A percentile compares a stretch with the other conserved stretches of the same genome.
Conservation (phyloP, 805 yeast genomes). For the Lipomyces kockii region DNA sequence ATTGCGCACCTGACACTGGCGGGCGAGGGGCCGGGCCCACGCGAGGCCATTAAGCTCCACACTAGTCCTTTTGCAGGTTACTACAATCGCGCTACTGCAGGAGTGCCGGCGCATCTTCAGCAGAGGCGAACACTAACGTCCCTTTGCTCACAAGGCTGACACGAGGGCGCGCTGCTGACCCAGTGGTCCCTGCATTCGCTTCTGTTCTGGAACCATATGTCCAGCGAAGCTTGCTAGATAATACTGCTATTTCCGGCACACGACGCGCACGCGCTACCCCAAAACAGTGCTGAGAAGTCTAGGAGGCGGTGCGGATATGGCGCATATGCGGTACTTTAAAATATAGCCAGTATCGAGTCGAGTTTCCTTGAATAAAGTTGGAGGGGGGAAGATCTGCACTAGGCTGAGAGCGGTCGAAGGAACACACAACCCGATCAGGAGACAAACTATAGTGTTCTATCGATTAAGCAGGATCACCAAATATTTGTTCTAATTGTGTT, state of each 20-base stretch:
- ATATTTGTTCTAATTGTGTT: too few relatives aligned
- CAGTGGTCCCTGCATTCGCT: background rate
- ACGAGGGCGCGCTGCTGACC: background rate
- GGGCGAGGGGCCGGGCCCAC: background rate
- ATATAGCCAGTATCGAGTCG: background rate
- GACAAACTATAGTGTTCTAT: too few relatives aligned
- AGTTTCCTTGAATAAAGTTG: too few relatives aligned
- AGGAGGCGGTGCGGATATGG: background rate
- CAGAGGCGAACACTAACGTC: background rate
- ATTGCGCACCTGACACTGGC: background rate
- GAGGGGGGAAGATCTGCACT: too few relatives aligned
- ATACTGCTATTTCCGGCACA: background rate
- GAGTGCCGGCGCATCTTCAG: background rate
- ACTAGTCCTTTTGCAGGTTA: background rate
- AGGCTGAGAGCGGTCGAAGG: too few relatives aligned
- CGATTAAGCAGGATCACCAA: too few relatives aligned
- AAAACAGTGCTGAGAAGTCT: background rate
- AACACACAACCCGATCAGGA: background rate
- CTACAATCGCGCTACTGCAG: background rate
- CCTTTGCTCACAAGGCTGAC: background rate
- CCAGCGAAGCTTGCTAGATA: background rate
- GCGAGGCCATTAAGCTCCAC: background rate
- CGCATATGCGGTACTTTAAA: background rate
- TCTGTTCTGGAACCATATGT: background rate
- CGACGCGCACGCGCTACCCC: background rate